Conservation (phyloP, 495 filamentous ascomycete species). For the Lepidopterella palustris region DNA sequence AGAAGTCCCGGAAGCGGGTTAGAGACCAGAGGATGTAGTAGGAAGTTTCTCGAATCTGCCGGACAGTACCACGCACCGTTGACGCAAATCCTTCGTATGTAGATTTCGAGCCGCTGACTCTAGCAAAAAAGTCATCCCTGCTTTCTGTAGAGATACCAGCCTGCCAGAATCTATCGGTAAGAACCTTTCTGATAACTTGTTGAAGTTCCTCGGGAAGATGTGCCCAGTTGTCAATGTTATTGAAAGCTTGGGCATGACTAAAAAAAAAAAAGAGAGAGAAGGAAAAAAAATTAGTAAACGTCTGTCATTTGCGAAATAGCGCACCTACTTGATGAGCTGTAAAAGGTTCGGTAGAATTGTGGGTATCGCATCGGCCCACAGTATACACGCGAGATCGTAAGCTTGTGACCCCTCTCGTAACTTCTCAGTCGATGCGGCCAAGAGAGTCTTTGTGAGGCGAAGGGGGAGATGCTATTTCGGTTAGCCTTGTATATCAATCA, state of each 20-base stretch:
- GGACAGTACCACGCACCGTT: constrained; percentile 76
- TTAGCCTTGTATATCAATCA: neutral
- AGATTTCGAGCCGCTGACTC: constrained; percentile 76
- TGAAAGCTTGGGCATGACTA: constrained; percentile 88
- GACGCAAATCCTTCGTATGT: constrained; percentile 93
- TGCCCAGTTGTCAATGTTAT: constrained; percentile 74
- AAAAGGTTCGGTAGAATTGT: constrained; percentile 80
- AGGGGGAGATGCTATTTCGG: constrained; percentile 59
- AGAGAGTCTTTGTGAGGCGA: constrained; percentile 78
- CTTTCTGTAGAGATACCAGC: constrained; percentile 92
- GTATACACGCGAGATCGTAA: constrained; percentile 60
- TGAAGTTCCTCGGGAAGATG: constrained; percentile 71
- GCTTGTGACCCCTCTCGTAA: constrained; percentile 60
- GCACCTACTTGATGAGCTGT: constrained; percentile 65
- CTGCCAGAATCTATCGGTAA: constrained; percentile 98
- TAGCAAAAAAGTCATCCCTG: constrained; percentile 91
- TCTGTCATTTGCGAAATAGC: no score
- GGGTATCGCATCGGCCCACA: constrained; percentile 82
- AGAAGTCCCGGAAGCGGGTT: constrained; percentile 75
- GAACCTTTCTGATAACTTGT: constrained; percentile 67
- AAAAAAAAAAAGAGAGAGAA: constrained; percentile 20
- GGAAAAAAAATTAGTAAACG: neutral
- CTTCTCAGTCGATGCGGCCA: constrained; percentile 85
- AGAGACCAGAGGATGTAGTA: constrained; percentile 93
- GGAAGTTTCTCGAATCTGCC: constrained; percentile 83